A percentile compares a stretch with the other conserved stretches of the same genome.
phyloP scores from a whole-genome alignment of 108 stramenopile genomes.

The Schizochytrium sp. region DNA sequence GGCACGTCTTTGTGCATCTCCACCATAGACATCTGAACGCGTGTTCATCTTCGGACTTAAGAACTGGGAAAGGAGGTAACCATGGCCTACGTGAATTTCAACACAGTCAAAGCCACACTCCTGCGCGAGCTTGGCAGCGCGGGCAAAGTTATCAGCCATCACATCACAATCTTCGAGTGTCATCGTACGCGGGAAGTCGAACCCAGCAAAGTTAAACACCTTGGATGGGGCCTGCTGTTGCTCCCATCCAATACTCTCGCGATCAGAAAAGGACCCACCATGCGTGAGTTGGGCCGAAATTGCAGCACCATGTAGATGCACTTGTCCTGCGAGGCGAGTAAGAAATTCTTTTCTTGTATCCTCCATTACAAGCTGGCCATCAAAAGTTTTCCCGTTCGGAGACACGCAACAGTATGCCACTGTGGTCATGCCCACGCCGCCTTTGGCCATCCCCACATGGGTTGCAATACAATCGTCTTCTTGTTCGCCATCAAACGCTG shows the following conservation, averaged over 20 bases:
- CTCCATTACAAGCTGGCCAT: constrained; percentile 34
- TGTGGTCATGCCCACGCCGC: constrained; percentile 55
- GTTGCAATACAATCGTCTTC: background rate
- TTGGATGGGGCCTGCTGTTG: constrained; percentile 13
- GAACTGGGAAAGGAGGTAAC: constrained; percentile 80
- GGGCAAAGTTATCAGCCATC: constrained; percentile 71
- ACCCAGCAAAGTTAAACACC: constrained; percentile 46
- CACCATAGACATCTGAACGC: constrained; percentile 77
- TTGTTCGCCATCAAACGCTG: constrained; percentile 44
- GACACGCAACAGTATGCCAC: constrained; percentile 50
- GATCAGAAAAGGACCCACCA: constrained; percentile 33
- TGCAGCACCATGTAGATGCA: constrained; percentile 17
- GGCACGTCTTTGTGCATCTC: constrained; percentile 27
- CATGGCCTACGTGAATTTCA: constrained; percentile 78
- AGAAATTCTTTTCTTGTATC: background rate
- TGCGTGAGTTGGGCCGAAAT: constrained; percentile 36
- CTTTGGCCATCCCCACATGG: background rate
- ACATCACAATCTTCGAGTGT: constrained; percentile 73
- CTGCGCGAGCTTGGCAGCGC: constrained; percentile 68
- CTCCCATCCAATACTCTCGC: background rate
- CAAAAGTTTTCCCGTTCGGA: constrained; percentile 14
- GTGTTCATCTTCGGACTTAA: constrained; percentile 71
- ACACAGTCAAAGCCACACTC: constrained; percentile 79
- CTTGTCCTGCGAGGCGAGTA: background rate
- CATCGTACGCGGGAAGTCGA: constrained; percentile 68